Percentiles rank a stretch among this genome's conserved stretches.
These are phyloP conservation scores for Chlorella variabilis DNA, from an alignment of 163 green algal species.

Conservation along the genomic window DNA sequence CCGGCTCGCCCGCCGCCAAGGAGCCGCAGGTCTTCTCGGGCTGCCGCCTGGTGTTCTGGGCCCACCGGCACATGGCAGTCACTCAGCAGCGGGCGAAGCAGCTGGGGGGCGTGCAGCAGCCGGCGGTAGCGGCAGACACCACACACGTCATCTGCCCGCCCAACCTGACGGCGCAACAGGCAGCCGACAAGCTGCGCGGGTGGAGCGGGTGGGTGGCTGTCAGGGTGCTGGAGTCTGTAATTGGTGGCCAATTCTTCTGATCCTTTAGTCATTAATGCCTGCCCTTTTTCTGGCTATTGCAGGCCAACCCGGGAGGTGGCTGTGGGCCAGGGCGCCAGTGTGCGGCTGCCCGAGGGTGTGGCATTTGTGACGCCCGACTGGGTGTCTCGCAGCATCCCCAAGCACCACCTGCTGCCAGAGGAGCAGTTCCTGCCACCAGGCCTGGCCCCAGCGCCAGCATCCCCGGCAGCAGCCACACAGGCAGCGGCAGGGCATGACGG, in stretches of 20 bases:
- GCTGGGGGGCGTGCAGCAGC: not conserved
- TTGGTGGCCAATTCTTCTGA: too few relatives aligned
- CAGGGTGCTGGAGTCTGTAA: too few relatives aligned
- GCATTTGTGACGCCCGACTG: constrained; percentile 1
- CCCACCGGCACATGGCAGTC: not conserved
- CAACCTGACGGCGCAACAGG: not conserved
- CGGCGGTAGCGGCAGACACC: not conserved
- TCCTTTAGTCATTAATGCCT: too few relatives aligned
- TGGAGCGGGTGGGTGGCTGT: not conserved
- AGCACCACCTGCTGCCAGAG: not conserved
- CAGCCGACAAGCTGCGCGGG: not conserved
- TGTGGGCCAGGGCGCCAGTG: not conserved
- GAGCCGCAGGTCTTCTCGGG: not conserved
- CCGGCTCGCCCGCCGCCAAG: not conserved
- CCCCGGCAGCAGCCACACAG: not conserved
- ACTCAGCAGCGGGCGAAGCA: constrained; percentile 14
- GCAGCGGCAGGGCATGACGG: constrained; percentile 12
- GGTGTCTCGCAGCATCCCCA: not conserved
- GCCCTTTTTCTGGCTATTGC: too few relatives aligned
- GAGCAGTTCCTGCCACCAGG: not conserved
- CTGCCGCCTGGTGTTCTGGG: constrained; percentile 12
- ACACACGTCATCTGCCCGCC: constrained; percentile 19
- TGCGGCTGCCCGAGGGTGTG: not conserved
- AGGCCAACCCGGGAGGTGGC: not conserved
- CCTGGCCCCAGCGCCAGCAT: not conserved